A percentile compares a stretch with the other conserved stretches of the same genome.
These are phyloP conservation scores for Guyanaporus albipodus DNA, from an alignment of 768 basidiomycete genomes.

Conservation along the genomic window DNA sequence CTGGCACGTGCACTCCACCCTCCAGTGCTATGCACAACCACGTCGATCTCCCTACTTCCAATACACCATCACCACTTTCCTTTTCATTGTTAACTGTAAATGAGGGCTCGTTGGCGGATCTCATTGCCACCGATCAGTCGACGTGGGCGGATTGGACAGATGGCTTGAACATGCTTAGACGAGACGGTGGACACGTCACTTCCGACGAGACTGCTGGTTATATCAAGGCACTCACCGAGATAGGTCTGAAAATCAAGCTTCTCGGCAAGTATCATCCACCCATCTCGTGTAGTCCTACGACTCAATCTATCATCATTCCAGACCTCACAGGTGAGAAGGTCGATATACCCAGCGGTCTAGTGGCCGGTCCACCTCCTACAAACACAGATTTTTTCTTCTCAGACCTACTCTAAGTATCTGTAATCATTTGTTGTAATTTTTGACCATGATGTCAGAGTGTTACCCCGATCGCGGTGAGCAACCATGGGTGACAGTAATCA, in stretches of 20 bases:
- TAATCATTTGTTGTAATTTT: constrained; percentile 9
- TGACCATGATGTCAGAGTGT: not conserved
- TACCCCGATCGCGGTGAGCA: not conserved
- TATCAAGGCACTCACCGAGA: constrained; percentile 83
- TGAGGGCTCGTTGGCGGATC: constrained; percentile 72
- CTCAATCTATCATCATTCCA: constrained; percentile 25
- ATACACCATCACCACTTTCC: constrained; percentile 62
- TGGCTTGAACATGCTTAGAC: constrained; percentile 81
- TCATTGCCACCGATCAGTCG: constrained; percentile 71
- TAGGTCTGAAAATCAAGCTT: constrained; percentile 88
- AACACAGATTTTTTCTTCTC: constrained; percentile 88
- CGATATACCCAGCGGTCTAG: constrained; percentile 78
- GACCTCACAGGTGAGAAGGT: constrained; percentile 88
- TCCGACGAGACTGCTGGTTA: constrained; percentile 85
- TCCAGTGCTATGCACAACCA: constrained; percentile 61
- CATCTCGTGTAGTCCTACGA: not conserved
- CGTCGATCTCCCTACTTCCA: constrained; percentile 53
- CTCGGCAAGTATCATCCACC: constrained; percentile 51
- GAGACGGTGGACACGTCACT: constrained; percentile 77
- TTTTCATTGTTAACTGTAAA: constrained; percentile 71
- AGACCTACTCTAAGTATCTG: constrained; percentile 40
- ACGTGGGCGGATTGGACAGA: constrained; percentile 95
- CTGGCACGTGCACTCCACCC: constrained; percentile 67
- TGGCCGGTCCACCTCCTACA: constrained; percentile 72
- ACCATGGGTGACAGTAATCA: constrained; percentile 10